These are phyloP conservation scores for Phlyctochytrium arcticum DNA, from an alignment of 192 early-diverging fungal species.

Conservation along the genomic window DNA sequence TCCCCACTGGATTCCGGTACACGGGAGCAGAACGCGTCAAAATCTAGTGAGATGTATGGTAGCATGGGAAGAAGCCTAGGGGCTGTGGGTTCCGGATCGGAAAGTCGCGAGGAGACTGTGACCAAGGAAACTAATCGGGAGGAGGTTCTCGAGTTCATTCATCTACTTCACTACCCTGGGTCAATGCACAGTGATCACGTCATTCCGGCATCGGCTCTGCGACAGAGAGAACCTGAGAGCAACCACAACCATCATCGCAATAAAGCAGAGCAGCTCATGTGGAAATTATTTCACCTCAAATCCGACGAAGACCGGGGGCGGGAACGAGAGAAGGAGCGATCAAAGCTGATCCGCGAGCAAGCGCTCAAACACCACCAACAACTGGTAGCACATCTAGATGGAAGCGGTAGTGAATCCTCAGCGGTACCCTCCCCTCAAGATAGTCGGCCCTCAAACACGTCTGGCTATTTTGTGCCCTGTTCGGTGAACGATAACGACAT, in stretches of 20 bases:
- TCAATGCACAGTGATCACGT: slow-evolving; percentile 29
- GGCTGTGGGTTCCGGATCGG: too few species aligned
- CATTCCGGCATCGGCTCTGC: background rate
- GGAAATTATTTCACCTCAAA: slow-evolving; percentile 24
- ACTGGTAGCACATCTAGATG: too few species aligned
- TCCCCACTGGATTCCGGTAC: background rate
- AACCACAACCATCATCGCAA: background rate
- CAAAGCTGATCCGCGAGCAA: background rate
- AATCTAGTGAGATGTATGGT: background rate
- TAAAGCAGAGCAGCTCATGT: slow-evolving; percentile 19
- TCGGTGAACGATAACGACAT: background rate
- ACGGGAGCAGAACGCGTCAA: background rate
- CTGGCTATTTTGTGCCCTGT: background rate
- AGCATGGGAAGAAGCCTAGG: background rate
- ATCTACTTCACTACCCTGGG: slow-evolving; percentile 29
- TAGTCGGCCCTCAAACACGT: too few species aligned
- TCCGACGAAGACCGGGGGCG: background rate
- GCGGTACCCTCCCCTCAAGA: background rate
- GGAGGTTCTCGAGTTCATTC: slow-evolving; percentile 17
- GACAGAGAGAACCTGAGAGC: background rate
- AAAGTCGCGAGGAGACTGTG: too few species aligned
- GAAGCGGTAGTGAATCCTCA: too few species aligned
- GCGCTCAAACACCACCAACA: background rate
- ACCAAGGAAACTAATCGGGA: background rate
- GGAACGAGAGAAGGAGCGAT: background rate